phyloP scores from a whole-genome alignment of 2,329 filamentous ascomycete species.

The Eurotiales sp. region DNA sequence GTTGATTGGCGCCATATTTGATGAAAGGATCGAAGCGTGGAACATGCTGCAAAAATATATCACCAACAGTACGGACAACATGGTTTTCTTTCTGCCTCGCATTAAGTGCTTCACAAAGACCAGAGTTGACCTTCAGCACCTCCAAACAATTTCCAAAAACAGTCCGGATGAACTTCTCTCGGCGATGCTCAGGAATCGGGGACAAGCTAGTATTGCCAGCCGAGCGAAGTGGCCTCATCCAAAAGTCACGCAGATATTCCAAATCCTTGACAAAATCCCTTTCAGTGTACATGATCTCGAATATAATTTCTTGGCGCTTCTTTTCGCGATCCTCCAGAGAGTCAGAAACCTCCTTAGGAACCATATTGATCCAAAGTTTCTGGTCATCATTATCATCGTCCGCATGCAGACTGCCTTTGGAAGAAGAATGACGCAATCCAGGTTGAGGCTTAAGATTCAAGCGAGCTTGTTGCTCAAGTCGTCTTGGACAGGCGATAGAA shows the following conservation, averaged over 20 bases:
- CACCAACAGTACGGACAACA: slow-evolving; percentile 83
- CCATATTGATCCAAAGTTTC: slow-evolving; percentile 98
- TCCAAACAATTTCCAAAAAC: slow-evolving; percentile 97
- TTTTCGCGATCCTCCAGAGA: slow-evolving; percentile 86
- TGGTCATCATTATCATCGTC: slow-evolving; percentile 90
- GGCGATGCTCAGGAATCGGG: slow-evolving; percentile 80
- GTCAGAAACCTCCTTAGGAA: slow-evolving; percentile 90
- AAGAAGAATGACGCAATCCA: slow-evolving; percentile 71
- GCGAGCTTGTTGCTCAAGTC: slow-evolving; percentile 90
- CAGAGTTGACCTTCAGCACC: slow-evolving; percentile 86
- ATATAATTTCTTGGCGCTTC: slow-evolving; percentile 97
- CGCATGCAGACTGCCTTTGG: slow-evolving; percentile 71
- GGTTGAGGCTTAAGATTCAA: slow-evolving; percentile 91
- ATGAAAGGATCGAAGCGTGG: slow-evolving; percentile 95
- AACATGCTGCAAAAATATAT: slow-evolving; percentile 90
- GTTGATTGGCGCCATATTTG: slow-evolving; percentile 88
- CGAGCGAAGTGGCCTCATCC: slow-evolving; percentile 87
- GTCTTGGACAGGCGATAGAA: slow-evolving; percentile 91
- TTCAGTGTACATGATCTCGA: slow-evolving; percentile 97
- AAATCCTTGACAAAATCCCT: slow-evolving; percentile 98
- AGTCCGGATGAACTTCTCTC: slow-evolving; percentile 85
- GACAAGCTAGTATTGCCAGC: slow-evolving; percentile 62
- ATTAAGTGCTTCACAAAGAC: slow-evolving; percentile 82
- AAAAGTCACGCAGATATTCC: slow-evolving; percentile 96
- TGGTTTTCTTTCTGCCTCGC: slow-evolving; percentile 84